Percentiles rank a stretch among this genome's conserved stretches.
These are phyloP conservation scores for Orbilia quercus DNA, from an alignment of 2,329 filamentous ascomycete genomes.

Conservation along the genomic window DNA sequence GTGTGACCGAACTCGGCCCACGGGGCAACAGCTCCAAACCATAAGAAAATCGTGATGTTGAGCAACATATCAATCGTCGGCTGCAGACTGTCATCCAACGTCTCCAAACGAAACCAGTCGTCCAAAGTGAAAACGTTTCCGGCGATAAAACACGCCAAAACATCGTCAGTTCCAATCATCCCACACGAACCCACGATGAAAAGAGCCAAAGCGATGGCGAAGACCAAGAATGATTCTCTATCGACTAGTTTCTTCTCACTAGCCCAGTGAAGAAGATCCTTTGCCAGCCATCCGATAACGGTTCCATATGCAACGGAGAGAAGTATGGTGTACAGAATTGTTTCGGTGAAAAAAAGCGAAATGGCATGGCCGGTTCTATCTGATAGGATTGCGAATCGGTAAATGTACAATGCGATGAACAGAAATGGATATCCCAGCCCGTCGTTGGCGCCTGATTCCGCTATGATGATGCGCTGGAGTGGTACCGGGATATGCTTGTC, in stretches of 20 bases:
- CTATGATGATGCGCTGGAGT: slow-evolving; percentile 82
- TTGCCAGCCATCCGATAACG: slow-evolving; percentile 81
- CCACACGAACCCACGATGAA: slow-evolving; percentile 90
- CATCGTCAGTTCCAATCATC: slow-evolving; percentile 87
- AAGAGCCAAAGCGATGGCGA: slow-evolving; percentile 74
- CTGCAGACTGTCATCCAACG: slow-evolving; percentile 89
- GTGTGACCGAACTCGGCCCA: slow-evolving; percentile 75
- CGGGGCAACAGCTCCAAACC: slow-evolving; percentile 86
- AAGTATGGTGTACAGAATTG: slow-evolving; percentile 83
- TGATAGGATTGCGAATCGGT: slow-evolving; percentile 75
- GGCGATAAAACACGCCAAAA: slow-evolving; percentile 90
- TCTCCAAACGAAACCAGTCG: slow-evolving; percentile 92
- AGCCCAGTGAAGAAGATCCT: slow-evolving; percentile 84
- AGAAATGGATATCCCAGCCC: slow-evolving; percentile 89
- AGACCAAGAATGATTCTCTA: slow-evolving; percentile 86
- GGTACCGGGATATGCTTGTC: slow-evolving; percentile 87
- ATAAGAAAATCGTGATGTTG: slow-evolving; percentile 88
- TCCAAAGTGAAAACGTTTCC: slow-evolving; percentile 77
- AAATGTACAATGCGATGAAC: slow-evolving; percentile 83
- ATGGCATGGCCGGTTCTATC: slow-evolving; percentile 74
- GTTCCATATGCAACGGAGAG: slow-evolving; percentile 82
- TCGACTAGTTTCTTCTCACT: slow-evolving; percentile 85
- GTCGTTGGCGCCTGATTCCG: slow-evolving; percentile 89
- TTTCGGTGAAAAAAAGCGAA: slow-evolving; percentile 84
- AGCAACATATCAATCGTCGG: slow-evolving; percentile 95